Conservation (phyloP, 441 rosid genomes). For the Populus hybrid region DNA sequence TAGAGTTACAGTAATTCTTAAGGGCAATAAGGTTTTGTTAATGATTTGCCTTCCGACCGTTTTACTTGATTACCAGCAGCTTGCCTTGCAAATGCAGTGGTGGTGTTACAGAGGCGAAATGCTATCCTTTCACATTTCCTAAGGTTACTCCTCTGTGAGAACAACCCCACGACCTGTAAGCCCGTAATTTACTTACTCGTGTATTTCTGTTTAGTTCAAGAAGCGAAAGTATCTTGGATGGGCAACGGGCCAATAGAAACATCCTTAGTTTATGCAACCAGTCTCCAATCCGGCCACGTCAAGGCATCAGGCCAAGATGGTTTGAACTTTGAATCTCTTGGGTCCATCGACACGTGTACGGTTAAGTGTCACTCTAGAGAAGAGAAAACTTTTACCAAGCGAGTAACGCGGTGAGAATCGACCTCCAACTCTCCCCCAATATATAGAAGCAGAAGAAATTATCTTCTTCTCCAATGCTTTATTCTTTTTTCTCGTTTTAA, state of each 20-base stretch:
- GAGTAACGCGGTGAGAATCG: neutral
- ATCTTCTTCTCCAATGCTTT: neutral
- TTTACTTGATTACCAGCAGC: too few relatives aligned
- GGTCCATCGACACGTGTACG: neutral
- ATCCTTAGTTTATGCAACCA: neutral
- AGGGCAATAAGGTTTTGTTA: too few relatives aligned
- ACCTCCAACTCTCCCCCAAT: too few relatives aligned
- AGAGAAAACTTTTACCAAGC: neutral
- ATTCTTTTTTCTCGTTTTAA: neutral
- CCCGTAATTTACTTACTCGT: too few relatives aligned
- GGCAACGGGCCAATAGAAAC: too few relatives aligned
- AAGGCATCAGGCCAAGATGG: neutral
- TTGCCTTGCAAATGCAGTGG: too few relatives aligned
- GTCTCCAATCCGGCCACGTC: constrained; percentile 5
- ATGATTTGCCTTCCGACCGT: too few relatives aligned
- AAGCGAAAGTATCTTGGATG: too few relatives aligned
- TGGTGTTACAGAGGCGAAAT: neutral
- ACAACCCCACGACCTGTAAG: too few relatives aligned
- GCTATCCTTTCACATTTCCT: neutral
- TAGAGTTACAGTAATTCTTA: too few relatives aligned
- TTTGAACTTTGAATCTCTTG: neutral
- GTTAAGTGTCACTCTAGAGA: neutral
- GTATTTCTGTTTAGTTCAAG: neutral
- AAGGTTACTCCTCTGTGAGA: neutral
- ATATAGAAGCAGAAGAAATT: neutral